phyloP scores from a whole-genome alignment of 495 filamentous ascomycete species.

The Glarea lozoyensis region DNA sequence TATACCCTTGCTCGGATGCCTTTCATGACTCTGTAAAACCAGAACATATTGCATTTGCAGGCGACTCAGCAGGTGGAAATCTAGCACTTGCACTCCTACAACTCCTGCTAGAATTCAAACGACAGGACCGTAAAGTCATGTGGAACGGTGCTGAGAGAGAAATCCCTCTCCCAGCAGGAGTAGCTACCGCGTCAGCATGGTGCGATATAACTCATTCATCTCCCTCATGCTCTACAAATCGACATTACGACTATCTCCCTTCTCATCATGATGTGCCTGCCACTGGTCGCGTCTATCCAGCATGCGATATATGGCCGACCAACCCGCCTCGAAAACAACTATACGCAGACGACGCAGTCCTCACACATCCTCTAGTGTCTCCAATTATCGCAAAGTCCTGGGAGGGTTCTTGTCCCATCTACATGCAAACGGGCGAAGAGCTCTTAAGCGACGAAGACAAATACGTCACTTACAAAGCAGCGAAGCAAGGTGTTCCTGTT shows the following conservation, averaged over 20 bases:
- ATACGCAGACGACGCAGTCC: slow-evolving; percentile 52
- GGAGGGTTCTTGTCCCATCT: slow-evolving; percentile 61
- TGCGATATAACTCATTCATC: slow-evolving; percentile 65
- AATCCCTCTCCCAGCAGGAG: slow-evolving; percentile 62
- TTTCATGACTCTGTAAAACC: slow-evolving; percentile 62
- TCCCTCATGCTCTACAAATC: slow-evolving; percentile 57
- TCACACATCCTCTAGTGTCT: slow-evolving; percentile 69
- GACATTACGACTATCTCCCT: slow-evolving; percentile 68
- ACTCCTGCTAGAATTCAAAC: slow-evolving; percentile 61
- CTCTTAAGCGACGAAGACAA: slow-evolving; percentile 64
- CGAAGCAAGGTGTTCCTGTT: slow-evolving; percentile 52
- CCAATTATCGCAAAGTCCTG: slow-evolving; percentile 58
- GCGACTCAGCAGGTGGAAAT: slow-evolving; percentile 86
- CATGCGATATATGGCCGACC: slow-evolving; percentile 62
- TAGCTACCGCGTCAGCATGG: slow-evolving; percentile 64
- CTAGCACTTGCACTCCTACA: slow-evolving; percentile 64
- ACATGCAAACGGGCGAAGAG: slow-evolving; percentile 70
- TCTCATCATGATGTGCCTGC: slow-evolving; percentile 26
- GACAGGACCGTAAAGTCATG: slow-evolving; percentile 36
- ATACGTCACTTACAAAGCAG: slow-evolving; percentile 50
- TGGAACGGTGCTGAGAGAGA: slow-evolving; percentile 52
- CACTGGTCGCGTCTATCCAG: slow-evolving; percentile 30
- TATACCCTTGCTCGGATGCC: slow-evolving; percentile 68
- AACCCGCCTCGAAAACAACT: slow-evolving; percentile 59
- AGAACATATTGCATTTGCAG: slow-evolving; percentile 65